These are phyloP conservation scores for Fusarium sp. DNA, from an alignment of 2,329 filamentous ascomycete species.

Conservation along the genomic window DNA sequence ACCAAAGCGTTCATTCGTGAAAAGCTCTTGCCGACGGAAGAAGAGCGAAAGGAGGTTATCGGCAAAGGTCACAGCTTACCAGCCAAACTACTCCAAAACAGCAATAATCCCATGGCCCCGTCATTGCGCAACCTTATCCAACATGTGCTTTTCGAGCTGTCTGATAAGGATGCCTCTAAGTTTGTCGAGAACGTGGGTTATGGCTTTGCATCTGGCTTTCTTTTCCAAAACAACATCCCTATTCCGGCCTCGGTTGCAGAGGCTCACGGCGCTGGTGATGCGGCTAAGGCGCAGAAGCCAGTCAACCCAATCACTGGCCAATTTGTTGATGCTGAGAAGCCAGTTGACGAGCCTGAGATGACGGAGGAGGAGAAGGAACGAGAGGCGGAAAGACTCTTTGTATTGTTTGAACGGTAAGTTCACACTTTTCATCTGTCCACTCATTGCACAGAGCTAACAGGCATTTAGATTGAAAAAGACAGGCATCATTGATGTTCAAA, in stretches of 20 bases:
- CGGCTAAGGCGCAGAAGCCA: conserved; percentile 47
- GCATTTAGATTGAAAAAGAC: conserved; percentile 69
- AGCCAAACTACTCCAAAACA: conserved; percentile 79
- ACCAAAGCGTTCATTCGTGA: conserved; percentile 70
- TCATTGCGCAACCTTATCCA: conserved; percentile 79
- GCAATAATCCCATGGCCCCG: conserved; percentile 76
- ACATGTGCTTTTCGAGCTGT: conserved; percentile 85
- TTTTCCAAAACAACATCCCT: conserved; percentile 84
- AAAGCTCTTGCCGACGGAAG: conserved; percentile 77
- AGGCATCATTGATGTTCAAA: conserved; percentile 80
- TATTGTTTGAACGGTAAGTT: conserved; percentile 83
- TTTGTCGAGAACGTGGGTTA: conserved; percentile 95
- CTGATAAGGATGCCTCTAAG: conserved; percentile 77
- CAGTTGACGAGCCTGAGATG: conserved; percentile 74
- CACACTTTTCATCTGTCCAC: neutral
- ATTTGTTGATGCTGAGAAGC: conserved; percentile 73
- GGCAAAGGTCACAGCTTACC: conserved; percentile 79
- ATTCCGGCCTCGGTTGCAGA: conserved; percentile 74
- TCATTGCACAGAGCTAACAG: conserved; percentile 23
- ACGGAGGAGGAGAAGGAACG: conserved; percentile 90
- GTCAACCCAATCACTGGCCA: conserved; percentile 92
- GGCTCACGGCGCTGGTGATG: conserved; percentile 45
- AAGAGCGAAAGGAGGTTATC: conserved; percentile 79
- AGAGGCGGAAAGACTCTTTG: conserved; percentile 89
- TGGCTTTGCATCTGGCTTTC: conserved; percentile 89